phyloP scores from a whole-genome alignment of 1,139 yeast genomes.

The Geotrichum macrosporum region DNA sequence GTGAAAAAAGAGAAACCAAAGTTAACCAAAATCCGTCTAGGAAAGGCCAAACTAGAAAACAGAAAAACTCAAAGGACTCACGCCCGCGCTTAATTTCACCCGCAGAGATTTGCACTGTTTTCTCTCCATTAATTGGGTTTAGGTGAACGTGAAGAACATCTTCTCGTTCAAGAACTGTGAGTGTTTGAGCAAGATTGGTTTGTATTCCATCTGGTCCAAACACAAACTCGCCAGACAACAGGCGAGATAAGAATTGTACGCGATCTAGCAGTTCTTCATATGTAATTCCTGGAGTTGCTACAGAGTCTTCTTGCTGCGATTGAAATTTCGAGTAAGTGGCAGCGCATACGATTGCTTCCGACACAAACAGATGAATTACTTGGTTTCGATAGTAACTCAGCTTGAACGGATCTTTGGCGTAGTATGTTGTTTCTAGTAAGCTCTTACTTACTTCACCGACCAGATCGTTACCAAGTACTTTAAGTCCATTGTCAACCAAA shows the following conservation, averaged over 20 bases:
- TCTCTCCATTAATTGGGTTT: slow-evolving; percentile 12
- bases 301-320: slow-evolving; percentile 21
- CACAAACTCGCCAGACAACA: slow-evolving; percentile 43
- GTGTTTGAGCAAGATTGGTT: slow-evolving; percentile 36
- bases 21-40: slow-evolving; percentile 45
- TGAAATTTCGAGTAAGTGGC: slow-evolving; percentile 35
- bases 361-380: slow-evolving; percentile 42
- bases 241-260: slow-evolving; percentile 36
- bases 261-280: slow-evolving; percentile 31
- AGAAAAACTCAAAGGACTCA: slow-evolving; percentile 42
- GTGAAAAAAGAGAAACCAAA: slow-evolving; percentile 38
- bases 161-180: slow-evolving; percentile 33
- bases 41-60: slow-evolving; percentile 44
- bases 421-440: slow-evolving; percentile 41
- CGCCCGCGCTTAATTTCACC: slow-evolving; percentile 36
- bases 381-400: slow-evolving; percentile 44
- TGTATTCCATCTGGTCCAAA: slow-evolving; percentile 40
- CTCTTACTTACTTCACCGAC: slow-evolving; percentile 38
- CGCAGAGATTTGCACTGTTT: slow-evolving; percentile 9
- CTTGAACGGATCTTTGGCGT: slow-evolving; percentile 42
- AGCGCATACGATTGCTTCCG: slow-evolving; percentile 41
- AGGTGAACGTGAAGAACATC: slow-evolving; percentile 28
- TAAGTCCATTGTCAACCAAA: slow-evolving; percentile 39
- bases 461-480: slow-evolving; percentile 40
- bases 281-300: slow-evolving; percentile 26